These are phyloP conservation scores for Paraurostyla sp. DNA, from an alignment of 73 alveolate genomes.

Conservation along the genomic window DNA sequence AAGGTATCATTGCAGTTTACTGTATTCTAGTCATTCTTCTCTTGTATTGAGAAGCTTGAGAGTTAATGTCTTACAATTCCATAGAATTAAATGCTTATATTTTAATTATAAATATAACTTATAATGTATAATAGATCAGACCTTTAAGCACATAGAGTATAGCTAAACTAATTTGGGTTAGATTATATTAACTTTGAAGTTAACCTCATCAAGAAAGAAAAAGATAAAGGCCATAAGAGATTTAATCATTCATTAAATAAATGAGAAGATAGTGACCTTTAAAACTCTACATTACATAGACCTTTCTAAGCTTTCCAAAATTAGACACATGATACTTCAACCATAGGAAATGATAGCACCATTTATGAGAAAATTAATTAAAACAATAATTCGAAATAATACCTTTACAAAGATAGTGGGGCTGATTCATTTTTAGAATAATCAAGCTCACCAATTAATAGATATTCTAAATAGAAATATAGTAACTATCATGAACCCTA, in stretches of 20 bases:
- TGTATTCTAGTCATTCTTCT: background rate
- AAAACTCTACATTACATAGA: background rate
- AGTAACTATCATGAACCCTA: no score
- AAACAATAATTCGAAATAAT: no score
- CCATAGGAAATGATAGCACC: no score
- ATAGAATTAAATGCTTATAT: no score
- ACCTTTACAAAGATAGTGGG: no score
- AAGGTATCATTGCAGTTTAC: background rate
- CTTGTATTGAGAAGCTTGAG: background rate
- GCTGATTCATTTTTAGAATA: no score
- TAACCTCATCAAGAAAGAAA: background rate
- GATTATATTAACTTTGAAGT: slow-evolving; percentile 13
- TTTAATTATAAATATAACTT: background rate
- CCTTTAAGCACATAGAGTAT: slow-evolving; percentile 36
- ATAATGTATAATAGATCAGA: slow-evolving; percentile 9
- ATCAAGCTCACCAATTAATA: no score
- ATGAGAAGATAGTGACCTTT: background rate
- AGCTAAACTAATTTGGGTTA: background rate
- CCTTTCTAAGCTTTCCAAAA: no score
- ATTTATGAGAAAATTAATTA: no score
- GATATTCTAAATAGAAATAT: no score
- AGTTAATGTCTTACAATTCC: no score
- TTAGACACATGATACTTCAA: no score
- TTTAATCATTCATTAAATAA: background rate
- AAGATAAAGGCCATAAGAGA: background rate